These are phyloP conservation scores for Tubosaeta sp. DNA, from an alignment of 768 basidiomycete genomes.

Conservation along the genomic window DNA sequence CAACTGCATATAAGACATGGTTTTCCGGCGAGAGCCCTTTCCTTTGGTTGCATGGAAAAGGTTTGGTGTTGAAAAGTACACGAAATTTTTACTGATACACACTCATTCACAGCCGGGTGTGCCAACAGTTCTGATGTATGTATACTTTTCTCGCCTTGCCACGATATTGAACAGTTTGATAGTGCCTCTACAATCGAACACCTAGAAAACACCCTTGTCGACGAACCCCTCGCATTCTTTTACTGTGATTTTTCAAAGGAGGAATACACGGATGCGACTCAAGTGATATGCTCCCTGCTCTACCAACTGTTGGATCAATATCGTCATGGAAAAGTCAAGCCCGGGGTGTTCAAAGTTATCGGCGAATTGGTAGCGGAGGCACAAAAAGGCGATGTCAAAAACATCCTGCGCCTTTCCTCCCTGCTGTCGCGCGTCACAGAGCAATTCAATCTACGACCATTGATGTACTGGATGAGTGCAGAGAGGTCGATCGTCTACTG, in stretches of 20 bases:
- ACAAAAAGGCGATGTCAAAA: background rate
- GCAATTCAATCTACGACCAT: background rate
- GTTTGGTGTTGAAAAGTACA: background rate
- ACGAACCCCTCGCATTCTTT: background rate
- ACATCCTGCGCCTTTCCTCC: background rate
- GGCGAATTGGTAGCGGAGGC: background rate
- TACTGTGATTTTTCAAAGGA: constrained; percentile 1
- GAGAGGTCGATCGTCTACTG: background rate
- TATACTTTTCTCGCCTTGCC: background rate
- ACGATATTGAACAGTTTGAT: background rate
- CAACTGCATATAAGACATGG: background rate
- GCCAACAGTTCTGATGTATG: background rate
- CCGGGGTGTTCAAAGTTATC: background rate
- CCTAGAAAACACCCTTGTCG: background rate
- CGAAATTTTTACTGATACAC: background rate
- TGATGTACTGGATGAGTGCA: constrained; percentile 8
- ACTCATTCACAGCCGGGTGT: background rate
- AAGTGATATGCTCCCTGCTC: background rate
- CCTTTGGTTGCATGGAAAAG: constrained; percentile 3
- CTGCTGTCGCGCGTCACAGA: background rate
- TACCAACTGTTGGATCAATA: background rate
- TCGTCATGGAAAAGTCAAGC: background rate
- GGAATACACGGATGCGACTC: background rate
- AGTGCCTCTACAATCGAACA: background rate
- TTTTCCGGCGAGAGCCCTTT: background rate